phyloP scores from a whole-genome alignment of 208 protist genomes.

The Spongospora subterranea region DNA sequence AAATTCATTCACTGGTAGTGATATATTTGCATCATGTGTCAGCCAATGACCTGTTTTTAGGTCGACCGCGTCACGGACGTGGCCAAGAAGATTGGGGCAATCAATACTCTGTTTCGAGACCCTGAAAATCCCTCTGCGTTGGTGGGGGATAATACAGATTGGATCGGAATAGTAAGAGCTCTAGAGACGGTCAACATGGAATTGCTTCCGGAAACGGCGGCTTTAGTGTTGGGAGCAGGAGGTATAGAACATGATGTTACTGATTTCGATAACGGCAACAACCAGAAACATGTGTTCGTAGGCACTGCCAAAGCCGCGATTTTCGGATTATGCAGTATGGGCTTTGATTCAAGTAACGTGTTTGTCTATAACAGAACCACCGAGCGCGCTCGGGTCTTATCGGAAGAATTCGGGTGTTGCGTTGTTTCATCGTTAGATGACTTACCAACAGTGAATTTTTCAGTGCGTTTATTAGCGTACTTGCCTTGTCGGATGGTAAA shows the following conservation, averaged over 20 bases:
- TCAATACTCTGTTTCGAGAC: slow-evolving; percentile 28
- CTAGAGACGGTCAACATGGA: too few relatives aligned
- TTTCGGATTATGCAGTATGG: background rate
- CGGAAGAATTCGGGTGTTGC: background rate
- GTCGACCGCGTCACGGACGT: background rate
- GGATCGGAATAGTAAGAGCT: background rate
- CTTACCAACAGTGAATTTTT: background rate
- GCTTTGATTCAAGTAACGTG: background rate
- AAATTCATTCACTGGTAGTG: background rate
- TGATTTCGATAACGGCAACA: background rate
- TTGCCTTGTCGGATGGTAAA: background rate
- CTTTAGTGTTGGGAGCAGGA: background rate
- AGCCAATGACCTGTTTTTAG: background rate
- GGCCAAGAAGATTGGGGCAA: background rate
- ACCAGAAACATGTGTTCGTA: too few relatives aligned
- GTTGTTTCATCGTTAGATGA: background rate
- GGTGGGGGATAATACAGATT: slow-evolving; percentile 19
- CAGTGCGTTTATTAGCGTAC: background rate
- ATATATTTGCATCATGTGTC: background rate
- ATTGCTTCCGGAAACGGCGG: background rate
- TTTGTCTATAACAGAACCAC: background rate
- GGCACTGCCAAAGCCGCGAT: slow-evolving; percentile 24
- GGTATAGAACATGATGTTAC: background rate
- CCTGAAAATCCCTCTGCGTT: background rate
- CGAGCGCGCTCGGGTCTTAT: background rate